Percentiles rank a stretch among this genome's conserved stretches.
These are phyloP conservation scores for Sugiyamaella sp. DNA, from an alignment of 1,139 yeast species.

Conservation along the genomic window DNA sequence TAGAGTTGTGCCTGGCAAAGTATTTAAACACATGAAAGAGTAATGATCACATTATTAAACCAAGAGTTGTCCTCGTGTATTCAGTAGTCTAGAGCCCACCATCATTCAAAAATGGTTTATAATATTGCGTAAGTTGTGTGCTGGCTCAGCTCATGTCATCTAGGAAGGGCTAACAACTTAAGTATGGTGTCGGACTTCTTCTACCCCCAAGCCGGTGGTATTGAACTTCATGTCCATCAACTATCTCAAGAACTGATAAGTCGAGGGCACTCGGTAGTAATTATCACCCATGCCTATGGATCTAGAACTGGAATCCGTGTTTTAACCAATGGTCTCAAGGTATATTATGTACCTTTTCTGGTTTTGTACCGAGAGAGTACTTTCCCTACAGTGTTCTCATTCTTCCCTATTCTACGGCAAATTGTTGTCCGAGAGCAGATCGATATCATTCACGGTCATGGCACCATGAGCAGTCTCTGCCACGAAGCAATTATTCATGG, in stretches of 20 bases:
- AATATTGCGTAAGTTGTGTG: slow-evolving; percentile 50
- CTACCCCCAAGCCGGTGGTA: slow-evolving; percentile 98
- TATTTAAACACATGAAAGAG: too few species aligned
- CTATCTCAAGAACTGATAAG: slow-evolving; percentile 74
- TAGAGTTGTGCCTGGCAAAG: too few species aligned
- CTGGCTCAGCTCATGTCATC: too few species aligned
- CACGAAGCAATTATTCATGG: slow-evolving; percentile 92
- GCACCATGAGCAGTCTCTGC: slow-evolving; percentile 80
- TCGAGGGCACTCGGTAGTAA: slow-evolving; percentile 87
- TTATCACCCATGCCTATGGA: slow-evolving; percentile 87
- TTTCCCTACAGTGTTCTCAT: slow-evolving; percentile 85
- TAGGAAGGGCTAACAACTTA: background rate
- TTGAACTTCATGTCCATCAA: slow-evolving; percentile 93
- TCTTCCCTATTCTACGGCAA: slow-evolving; percentile 82
- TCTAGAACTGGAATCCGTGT: slow-evolving; percentile 79
- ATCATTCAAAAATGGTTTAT: slow-evolving; percentile 39
- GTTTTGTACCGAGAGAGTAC: slow-evolving; percentile 82
- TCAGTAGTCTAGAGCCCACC: too few species aligned
- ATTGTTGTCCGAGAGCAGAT: slow-evolving; percentile 84
- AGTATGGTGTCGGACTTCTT: slow-evolving; percentile 92
- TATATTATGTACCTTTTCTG: slow-evolving; percentile 84
- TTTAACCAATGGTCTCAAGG: slow-evolving; percentile 87
- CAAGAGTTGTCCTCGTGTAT: too few species aligned
- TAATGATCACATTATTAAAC: too few species aligned
- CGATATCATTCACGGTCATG: slow-evolving; percentile 94